phyloP scores from a whole-genome alignment of 164 flowering plant genomes.

The Liriodendron chinense region DNA sequence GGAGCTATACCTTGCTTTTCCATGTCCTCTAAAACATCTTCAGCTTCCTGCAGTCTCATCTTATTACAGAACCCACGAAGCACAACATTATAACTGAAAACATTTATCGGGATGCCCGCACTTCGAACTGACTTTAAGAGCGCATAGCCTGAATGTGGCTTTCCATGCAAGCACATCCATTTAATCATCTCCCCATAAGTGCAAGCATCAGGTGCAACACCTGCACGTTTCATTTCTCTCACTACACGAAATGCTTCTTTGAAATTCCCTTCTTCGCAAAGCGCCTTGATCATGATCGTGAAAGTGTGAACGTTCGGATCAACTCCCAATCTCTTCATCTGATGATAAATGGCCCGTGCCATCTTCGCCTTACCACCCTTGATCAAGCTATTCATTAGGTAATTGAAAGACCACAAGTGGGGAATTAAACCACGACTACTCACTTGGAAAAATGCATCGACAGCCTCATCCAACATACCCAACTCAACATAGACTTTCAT shows the following conservation, averaged over 20 bases:
- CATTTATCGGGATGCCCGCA: conserved; percentile 26
- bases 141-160: conserved; percentile 37
- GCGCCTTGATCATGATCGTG: conserved; percentile 52
- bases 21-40: conserved; percentile 52
- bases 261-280: conserved; percentile 41
- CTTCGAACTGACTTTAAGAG: conserved; percentile 35
- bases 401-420: conserved; percentile 49
- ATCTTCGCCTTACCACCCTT: conserved; percentile 38
- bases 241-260: conserved; percentile 47
- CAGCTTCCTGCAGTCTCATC: conserved; percentile 56
- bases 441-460: conserved; percentile 37
- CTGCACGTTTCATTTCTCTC: conserved; percentile 46
- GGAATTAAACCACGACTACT: conserved; percentile 38
- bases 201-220: conserved; percentile 42
- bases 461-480: conserved; percentile 63
- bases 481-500: conserved; percentile 48
- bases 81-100: conserved; percentile 45
- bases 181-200: conserved; percentile 46
- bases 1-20: conserved; percentile 40
- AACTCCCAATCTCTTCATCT: conserved; percentile 48
- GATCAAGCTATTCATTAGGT: conserved; percentile 52
- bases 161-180: conserved; percentile 47
- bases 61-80: conserved; percentile 63
- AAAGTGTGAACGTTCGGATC: conserved; percentile 61
- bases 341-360: conserved; percentile 41